Evolutionary conservation across 345 rosid genomes (phyloP), one percentile per base, ranked within the genome.

Genomic region (Sisymbrium irio): DNA sequence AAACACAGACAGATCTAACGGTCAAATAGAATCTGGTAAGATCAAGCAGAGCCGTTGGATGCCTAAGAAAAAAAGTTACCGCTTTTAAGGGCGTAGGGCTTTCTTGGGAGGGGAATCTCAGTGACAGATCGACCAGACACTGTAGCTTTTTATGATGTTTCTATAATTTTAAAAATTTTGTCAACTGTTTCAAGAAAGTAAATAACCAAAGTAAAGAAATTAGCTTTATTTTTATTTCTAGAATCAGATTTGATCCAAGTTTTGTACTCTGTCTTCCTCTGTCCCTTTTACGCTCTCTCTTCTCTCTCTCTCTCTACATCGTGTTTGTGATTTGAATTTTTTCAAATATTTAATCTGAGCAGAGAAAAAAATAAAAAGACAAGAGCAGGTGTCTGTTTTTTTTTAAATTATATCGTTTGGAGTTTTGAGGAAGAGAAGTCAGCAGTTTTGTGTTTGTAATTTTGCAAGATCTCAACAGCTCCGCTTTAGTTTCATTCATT

Each of bases 311-410:
- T 66, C 61, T 65, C 28, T 50, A 42, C 54, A 39, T 61, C 47
- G 64, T 20, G 39, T 62, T 56, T 53, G 70, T 54, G 75, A 69
- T 76, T 76, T 69, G 79, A 69, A 76, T 54, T 12, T 53, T 15
- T 76, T 62, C 51, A 76, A 76, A 69, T 76, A 76, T 69, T 61
- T 32, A 40, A 62, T 50, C 1, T 4, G 49, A 68, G 50, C 56
- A 11, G 51, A 67, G 30, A 59, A 10, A 15, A 46, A 53, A 22
- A 1, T n/a, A n/a, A 9, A 14, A 64, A 33, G 2, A 53, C 58
- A 58, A 51, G 61, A 49, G 67, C 54, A 58, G 73, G 65, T 76
- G 67, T 68, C 42, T 73, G 25, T 45, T n/a, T 57, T 13, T 36
- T 33, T 7, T n/a, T 15, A 17, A n/a, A 55, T 6, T 9, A 18